Conservation (phyloP, 2,329 filamentous ascomycete species). For the Didymella arachidicola region DNA sequence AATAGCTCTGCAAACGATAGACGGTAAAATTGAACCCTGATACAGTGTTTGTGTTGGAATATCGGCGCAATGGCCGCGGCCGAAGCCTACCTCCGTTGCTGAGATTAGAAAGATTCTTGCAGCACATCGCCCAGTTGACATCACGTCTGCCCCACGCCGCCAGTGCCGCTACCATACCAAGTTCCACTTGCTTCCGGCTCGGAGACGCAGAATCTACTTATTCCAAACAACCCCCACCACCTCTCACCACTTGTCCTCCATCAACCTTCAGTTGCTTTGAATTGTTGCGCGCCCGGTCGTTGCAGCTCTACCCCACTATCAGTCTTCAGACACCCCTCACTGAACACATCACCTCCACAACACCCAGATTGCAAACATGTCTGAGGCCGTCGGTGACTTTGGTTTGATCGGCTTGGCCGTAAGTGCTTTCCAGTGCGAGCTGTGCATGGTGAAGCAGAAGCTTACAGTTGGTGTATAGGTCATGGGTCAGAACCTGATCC, state of each 20-base stretch:
- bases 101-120: slow-evolving; percentile 36
- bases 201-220: slow-evolving; percentile 43
- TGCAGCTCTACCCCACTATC: slow-evolving; percentile 43
- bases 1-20: slow-evolving; percentile 11
- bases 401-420: slow-evolving; percentile 62
- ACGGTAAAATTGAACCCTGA: slow-evolving; percentile 20
- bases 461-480: slow-evolving; percentile 41
- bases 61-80: slow-evolving; percentile 42
- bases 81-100: slow-evolving; percentile 37
- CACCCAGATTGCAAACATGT: slow-evolving; percentile 38
- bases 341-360: slow-evolving; percentile 17
- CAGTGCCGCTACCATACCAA: slow-evolving; percentile 35
- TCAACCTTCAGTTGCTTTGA: slow-evolving; percentile 36
- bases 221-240: slow-evolving; percentile 41
- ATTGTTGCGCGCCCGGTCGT: slow-evolving; percentile 42
- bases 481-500: slow-evolving; percentile 64
- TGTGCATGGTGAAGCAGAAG: slow-evolving; percentile 6
- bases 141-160: slow-evolving; percentile 42
- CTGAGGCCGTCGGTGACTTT: slow-evolving; percentile 57
- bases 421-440: slow-evolving; percentile 28
- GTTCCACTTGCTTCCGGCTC: slow-evolving; percentile 38
- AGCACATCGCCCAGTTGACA: slow-evolving; percentile 33
- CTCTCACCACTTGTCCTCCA: slow-evolving; percentile 34
- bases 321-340: slow-evolving; percentile 28
- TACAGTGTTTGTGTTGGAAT: slow-evolving; percentile 15